Evolutionary conservation across 108 stramenopile species (phyloP), one percentile per base, ranked within the genome.

Genomic region (Parmales sp.): DNA sequence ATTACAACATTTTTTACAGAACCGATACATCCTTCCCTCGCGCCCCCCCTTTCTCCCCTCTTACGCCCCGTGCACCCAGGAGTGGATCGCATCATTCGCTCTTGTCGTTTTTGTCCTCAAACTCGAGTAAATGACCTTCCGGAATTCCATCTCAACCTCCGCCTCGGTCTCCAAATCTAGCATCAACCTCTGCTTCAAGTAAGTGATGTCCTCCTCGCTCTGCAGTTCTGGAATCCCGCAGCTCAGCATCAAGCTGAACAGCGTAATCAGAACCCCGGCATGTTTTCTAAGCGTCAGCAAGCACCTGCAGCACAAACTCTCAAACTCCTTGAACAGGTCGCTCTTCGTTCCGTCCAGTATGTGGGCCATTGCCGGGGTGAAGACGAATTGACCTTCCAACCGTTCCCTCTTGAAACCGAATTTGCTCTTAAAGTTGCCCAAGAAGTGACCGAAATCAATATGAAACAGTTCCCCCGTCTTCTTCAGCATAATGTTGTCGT

Each of bases 361-460:
- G 7, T 23, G 25, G 18, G 49, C 69, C 66, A 80, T 73, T 2
- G 31, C 68, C 18, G 48, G 72, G 37, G 79, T 80, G 51, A 80
- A 74, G 8, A 74, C 73, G 39, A 80, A 80, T n/a, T n/a, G n/a
- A n/a, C n/a, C n/a, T 29, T 73, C 51, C 0, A 76, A 54, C 36
- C 71, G 71, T 66, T 80, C 79, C 2, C 79, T 45, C 63, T 74
- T 70, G 43, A 75, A 20, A 25, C 79, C 76, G 13, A 76, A n/a
- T 51, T 80, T 80, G 36, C 22, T 50, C 74, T 80, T 80, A 51
- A 77, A 80, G 45, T 80, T 76, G 0, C 79, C 79, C 0, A 80
- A 41, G 39, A 80, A 76, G 67, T 80, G 79, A 1, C 74, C 74
- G 39, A 80, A 77, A 37, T 80, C 79, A 65, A 80, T 80, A 44